Conservation (phyloP, 805 yeast genomes). For the Hyphopichia homilentoma region DNA sequence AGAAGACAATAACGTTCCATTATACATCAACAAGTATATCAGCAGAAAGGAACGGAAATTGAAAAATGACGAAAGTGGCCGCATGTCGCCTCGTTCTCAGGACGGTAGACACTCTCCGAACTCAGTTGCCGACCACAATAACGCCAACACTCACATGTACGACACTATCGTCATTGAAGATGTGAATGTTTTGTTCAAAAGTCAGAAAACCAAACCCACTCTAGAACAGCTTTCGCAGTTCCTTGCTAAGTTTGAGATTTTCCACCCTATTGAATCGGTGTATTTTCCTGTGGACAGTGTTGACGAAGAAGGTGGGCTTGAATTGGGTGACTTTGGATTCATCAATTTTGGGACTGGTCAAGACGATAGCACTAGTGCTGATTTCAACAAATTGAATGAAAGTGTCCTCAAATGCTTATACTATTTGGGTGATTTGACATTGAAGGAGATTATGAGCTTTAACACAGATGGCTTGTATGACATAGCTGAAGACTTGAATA, state of each 20-base stretch:
- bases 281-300: conserved; percentile 47
- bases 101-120: background rate
- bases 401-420: conserved; percentile 48
- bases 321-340: conserved; percentile 48
- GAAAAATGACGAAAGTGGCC: conserved; percentile 18
- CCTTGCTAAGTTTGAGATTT: conserved; percentile 38
- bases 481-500: conserved; percentile 1
- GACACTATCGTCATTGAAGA: conserved; percentile 35
- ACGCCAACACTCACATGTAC: conserved; percentile 12
- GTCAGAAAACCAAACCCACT: conserved; percentile 37
- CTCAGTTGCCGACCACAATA: conserved; percentile 5
- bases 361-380: conserved; percentile 4
- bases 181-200: conserved; percentile 53
- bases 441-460: conserved; percentile 40
- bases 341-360: conserved; percentile 38
- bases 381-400: conserved; percentile 34
- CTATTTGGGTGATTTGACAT: conserved; percentile 44
- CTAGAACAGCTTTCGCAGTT: conserved; percentile 32
- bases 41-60: conserved; percentile 60
- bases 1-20: conserved; percentile 21
- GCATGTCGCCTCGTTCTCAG: background rate
- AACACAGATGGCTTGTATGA: conserved; percentile 7
- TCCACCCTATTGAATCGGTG: conserved; percentile 47
- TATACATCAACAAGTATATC: conserved; percentile 61
- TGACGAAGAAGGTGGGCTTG: conserved; percentile 8